Percentiles rank a stretch among this genome's conserved stretches.
Conservation (phyloP, 1,139 yeast genomes). For the Suhomyces kunorum region DNA sequence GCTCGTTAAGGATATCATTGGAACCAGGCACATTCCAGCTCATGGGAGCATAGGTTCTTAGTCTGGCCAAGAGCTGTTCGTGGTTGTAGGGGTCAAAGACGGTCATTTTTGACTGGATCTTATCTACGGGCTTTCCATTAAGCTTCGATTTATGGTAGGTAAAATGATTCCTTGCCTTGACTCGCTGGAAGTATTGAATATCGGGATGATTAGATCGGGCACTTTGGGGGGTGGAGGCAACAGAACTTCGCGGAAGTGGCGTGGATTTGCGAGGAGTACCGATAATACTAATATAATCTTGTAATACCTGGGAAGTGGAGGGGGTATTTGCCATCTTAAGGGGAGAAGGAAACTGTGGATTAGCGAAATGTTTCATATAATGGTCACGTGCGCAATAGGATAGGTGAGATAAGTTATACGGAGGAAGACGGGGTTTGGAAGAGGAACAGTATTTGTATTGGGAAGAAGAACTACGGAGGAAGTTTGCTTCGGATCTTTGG, state of each 20-base stretch:
- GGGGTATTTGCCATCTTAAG: slow-evolving; percentile 13
- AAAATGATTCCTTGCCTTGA: slow-evolving; percentile 41
- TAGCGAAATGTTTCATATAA: not conserved
- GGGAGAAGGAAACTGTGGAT: slow-evolving; percentile 8
- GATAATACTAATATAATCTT: slow-evolving; percentile 32
- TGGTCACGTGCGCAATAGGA: not conserved
- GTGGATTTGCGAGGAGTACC: slow-evolving; percentile 19
- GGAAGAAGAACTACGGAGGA: not conserved
- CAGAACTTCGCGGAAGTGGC: slow-evolving; percentile 1
- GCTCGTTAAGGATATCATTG: slow-evolving; percentile 27
- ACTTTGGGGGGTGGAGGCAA: slow-evolving; percentile 1
- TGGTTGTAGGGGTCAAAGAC: slow-evolving; percentile 40
- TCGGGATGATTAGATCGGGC: slow-evolving; percentile 34
- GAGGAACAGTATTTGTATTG: not conserved
- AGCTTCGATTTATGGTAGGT: slow-evolving; percentile 32
- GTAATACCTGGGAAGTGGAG: slow-evolving; percentile 33
- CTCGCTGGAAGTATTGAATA: slow-evolving; percentile 39
- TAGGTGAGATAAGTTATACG: no score
- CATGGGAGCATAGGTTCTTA: slow-evolving; percentile 33
- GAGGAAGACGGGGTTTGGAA: no score
- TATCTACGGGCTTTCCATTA: slow-evolving; percentile 14
- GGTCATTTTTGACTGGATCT: slow-evolving; percentile 18
- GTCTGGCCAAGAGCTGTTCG: slow-evolving; percentile 28
- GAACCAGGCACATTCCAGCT: slow-evolving; percentile 38
- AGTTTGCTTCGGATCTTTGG: no score